Evolutionary conservation across 345 rosid genomes (phyloP).

Genomic region (Dipteronia sinensis): DNA sequence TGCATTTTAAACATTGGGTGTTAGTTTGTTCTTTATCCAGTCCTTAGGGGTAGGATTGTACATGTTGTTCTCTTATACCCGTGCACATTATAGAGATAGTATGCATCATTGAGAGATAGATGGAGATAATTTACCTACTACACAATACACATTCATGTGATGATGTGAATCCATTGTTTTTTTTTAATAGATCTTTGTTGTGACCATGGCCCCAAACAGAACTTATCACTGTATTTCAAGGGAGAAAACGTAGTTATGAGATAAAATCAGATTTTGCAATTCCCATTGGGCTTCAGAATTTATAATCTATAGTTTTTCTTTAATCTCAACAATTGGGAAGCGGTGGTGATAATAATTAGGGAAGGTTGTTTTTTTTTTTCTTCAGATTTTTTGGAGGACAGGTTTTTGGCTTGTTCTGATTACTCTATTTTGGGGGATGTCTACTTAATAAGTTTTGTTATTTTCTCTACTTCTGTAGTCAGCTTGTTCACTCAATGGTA

Average conservation of each 20-base stretch:
- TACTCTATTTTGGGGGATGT: neutral
- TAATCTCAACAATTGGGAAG: too few relatives aligned
- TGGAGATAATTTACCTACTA: neutral
- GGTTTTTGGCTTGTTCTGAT: neutral
- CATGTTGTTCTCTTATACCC: neutral
- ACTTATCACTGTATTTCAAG: neutral
- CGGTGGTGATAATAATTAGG: too few relatives aligned
- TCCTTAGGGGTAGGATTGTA: neutral
- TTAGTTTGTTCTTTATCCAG: neutral
- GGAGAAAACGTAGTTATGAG: too few relatives aligned
- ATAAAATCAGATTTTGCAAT: too few relatives aligned
- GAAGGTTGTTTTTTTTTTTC: too few relatives aligned
- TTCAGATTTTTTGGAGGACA: neutral
- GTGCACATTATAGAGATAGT: neutral
- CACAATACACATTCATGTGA: neutral
- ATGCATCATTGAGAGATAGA: neutral
- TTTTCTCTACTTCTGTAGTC: neutral
- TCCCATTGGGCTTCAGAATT: too few relatives aligned
- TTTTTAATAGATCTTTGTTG: neutral
- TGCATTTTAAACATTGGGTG: too few relatives aligned
- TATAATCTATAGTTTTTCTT: neutral
- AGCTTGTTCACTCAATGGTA: neutral
- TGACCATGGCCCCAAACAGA: neutral
- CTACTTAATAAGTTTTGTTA: neutral
- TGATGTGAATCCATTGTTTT: constrained; percentile 6